Evolutionary conservation across 805 yeast genomes (phyloP).

Genomic region (Candida sphagnicola): DNA sequence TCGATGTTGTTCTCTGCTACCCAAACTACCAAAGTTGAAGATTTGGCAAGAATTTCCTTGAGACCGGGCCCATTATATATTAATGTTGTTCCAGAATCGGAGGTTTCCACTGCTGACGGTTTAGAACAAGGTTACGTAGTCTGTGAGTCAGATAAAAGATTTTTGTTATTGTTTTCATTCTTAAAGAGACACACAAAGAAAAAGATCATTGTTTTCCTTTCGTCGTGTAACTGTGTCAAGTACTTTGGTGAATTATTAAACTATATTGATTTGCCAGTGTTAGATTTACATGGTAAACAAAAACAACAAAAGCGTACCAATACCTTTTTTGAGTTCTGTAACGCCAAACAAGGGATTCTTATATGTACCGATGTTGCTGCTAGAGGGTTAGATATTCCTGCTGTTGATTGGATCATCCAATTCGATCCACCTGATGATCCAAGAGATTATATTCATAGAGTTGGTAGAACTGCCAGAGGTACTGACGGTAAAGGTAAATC

Average conservation of each 20-base stretch:
- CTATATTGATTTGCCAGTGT: conserved; percentile 94
- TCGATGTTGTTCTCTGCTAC: conserved; percentile 99
- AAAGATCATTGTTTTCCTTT: conserved; percentile 88
- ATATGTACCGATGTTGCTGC: conserved; percentile 99
- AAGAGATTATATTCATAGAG: conserved; percentile 97
- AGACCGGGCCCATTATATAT: conserved; percentile 92
- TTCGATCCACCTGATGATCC: conserved; percentile 99
- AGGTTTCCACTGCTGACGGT: conserved; percentile 90
- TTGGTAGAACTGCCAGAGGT: conserved; percentile 98
- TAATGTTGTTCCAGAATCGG: conserved; percentile 83
- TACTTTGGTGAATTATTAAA: conserved; percentile 92
- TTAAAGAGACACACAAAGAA: conserved; percentile 89
- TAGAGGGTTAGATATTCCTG: conserved; percentile 97
- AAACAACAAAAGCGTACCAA: conserved; percentile 98
- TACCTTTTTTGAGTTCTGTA: conserved; percentile 96
- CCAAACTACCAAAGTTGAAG: conserved; percentile 98
- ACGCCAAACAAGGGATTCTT: conserved; percentile 89
- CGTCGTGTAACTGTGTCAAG: conserved; percentile 96
- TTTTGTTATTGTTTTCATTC: conserved; percentile 84
- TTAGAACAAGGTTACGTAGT: conserved; percentile 98
- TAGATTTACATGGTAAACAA: conserved; percentile 96
- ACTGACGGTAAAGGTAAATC: conserved; percentile 86
- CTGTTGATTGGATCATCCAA: conserved; percentile 98
- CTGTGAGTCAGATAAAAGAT: conserved; percentile 94
- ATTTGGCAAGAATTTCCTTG: conserved; percentile 92